Evolutionary conservation across 1,284 basidiomycete genomes (phyloP).

Genomic region (Farysia itapuensis): DNA sequence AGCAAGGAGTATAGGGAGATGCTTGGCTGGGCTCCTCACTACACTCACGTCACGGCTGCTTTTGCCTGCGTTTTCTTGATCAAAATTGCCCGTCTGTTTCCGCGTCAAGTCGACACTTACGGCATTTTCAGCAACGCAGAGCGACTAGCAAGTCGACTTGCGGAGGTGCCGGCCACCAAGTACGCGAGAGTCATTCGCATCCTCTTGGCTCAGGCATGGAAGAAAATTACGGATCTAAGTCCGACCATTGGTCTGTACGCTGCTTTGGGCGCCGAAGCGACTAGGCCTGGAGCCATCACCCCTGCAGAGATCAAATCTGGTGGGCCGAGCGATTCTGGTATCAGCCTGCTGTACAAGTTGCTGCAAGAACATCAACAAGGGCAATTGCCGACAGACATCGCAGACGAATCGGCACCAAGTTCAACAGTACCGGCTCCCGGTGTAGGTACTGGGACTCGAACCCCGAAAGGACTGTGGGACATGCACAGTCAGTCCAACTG

Average conservation of each 20-base stretch:
- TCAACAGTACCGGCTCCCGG: too few relatives aligned
- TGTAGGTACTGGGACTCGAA: slow-evolving; percentile 8
- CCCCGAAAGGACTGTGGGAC: slow-evolving; percentile 18
- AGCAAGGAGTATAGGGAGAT: slow-evolving; percentile 75
- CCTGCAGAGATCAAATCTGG: slow-evolving; percentile 38
- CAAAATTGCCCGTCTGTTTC: slow-evolving; percentile 86
- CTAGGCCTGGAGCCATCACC: slow-evolving; percentile 33
- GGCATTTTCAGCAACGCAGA: slow-evolving; percentile 77
- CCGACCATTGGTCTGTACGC: slow-evolving; percentile 36
- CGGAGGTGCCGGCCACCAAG: slow-evolving; percentile 72
- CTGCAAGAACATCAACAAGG: slow-evolving; percentile 31
- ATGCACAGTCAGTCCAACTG: slow-evolving; percentile 11
- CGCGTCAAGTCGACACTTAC: slow-evolving; percentile 73
- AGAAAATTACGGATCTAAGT: slow-evolving; percentile 39
- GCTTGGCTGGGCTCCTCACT: slow-evolving; percentile 87
- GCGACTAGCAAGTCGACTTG: slow-evolving; percentile 76
- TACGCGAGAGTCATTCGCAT: slow-evolving; percentile 35
- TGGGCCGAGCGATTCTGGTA: slow-evolving; percentile 33
- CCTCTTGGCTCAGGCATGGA: slow-evolving; percentile 34
- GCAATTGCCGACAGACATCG: slow-evolving; percentile 5
- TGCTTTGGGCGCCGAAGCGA: slow-evolving; percentile 29
- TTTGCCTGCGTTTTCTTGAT: slow-evolving; percentile 89
- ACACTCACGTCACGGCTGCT: slow-evolving; percentile 84
- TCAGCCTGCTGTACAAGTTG: slow-evolving; percentile 35
- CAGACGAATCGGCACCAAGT: not conserved